phyloP scores from a whole-genome alignment of 1,284 basidiomycete species.

The Cutaneotrichosporon dermatis region DNA sequence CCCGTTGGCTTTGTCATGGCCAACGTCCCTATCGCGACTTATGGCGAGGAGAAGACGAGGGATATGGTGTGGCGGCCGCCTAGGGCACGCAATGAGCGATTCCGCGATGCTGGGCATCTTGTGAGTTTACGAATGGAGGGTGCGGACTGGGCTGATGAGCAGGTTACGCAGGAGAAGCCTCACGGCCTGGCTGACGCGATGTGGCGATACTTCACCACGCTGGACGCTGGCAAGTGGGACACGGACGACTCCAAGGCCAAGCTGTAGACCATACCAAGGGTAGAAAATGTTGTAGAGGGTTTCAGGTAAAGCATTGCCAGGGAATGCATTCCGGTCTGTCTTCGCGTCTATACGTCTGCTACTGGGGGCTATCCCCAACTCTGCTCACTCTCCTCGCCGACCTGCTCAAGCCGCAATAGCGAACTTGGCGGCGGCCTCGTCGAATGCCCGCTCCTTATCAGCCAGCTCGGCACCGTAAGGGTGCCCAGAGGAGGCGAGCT shows the following conservation, averaged over 20 bases:
- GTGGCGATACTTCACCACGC: conserved; percentile 28
- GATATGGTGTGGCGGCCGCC: conserved; percentile 38
- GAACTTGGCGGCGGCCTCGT: conserved; percentile 66
- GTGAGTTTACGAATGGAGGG: conserved; percentile 16
- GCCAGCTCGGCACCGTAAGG: conserved; percentile 41
- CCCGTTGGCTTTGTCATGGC: conserved; percentile 33
- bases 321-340: no score
- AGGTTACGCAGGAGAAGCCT: conserved; percentile 40
- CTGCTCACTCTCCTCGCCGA: no score
- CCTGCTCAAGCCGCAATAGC: conserved; percentile 31
- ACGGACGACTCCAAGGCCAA: conserved; percentile 1
- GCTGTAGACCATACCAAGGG: neutral
- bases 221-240: conserved; percentile 15
- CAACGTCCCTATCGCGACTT: conserved; percentile 23
- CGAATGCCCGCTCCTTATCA: conserved; percentile 48
- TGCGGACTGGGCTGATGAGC: no score
- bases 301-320: no score
- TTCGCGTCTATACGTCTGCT: no score
- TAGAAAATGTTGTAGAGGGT: neutral
- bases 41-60: conserved; percentile 26
- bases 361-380: no score
- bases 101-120: conserved; percentile 36
- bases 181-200: conserved; percentile 32
- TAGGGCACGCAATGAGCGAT: conserved; percentile 28
- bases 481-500: conserved; percentile 38